phyloP scores from a whole-genome alignment of 129 eudicot genomes.

The Flaveria brownii region DNA sequence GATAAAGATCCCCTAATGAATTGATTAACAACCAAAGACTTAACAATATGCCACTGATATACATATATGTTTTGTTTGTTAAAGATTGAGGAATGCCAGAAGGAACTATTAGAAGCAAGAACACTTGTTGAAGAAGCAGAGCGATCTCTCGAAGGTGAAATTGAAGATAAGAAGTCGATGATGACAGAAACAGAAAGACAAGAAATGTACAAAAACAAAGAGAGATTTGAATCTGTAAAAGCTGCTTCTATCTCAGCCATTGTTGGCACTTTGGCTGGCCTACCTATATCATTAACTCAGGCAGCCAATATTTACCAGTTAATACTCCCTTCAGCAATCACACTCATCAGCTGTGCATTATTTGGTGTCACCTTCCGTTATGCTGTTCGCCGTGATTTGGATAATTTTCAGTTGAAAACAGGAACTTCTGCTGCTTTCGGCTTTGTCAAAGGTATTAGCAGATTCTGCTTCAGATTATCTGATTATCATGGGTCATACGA shows the following conservation, averaged over 20 bases:
- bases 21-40: constrained; percentile 9
- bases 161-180: constrained; percentile 18
- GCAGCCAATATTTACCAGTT: constrained; percentile 48
- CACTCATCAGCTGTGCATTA: constrained; percentile 78
- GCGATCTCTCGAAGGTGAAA: constrained; percentile 42
- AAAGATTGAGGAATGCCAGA: constrained; percentile 94
- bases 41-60: constrained; percentile 8
- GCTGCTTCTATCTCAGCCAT: constrained; percentile 79
- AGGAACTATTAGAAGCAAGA: constrained; percentile 78
- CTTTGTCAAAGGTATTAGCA: constrained; percentile 73
- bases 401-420: constrained; percentile 74
- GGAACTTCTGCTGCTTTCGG: constrained; percentile 95
- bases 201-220: constrained; percentile 55
- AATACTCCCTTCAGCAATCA: constrained; percentile 65
- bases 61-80: constrained; percentile 15
- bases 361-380: constrained; percentile 95
- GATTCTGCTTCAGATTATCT: constrained; percentile 7
- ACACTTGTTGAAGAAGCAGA: constrained; percentile 84
- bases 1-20: not conserved
- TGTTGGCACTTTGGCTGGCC: constrained; percentile 70
- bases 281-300: constrained; percentile 65
- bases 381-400: constrained; percentile 81
- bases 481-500: not conserved
- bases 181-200: constrained; percentile 41
- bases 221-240: constrained; percentile 78